Percentiles rank a stretch among this genome's conserved stretches.
Evolutionary conservation across 78 protist genomes (phyloP).

Genomic region (Dictyostelium firmibasis): DNA sequence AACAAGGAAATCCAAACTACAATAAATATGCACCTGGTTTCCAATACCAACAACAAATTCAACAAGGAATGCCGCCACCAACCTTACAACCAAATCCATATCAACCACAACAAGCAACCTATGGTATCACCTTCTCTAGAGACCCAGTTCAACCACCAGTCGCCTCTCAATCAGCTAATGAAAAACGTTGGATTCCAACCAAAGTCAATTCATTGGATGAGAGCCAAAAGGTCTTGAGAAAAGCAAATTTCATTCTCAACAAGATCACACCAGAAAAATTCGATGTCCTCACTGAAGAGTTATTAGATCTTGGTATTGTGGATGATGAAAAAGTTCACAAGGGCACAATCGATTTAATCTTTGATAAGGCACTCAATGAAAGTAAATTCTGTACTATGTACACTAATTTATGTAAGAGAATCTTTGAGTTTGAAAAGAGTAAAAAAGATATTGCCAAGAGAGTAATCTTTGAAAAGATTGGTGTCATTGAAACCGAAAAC

Average conservation of each 20-base stretch:
- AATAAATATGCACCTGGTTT: neutral
- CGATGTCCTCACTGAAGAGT: conserved; percentile 11
- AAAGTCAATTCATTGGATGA: conserved; percentile 9
- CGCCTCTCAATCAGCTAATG: conserved; percentile 9
- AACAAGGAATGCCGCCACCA: conserved; percentile 4
- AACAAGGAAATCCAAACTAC: neutral
- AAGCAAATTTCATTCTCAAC: conserved; percentile 53
- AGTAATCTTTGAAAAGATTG: neutral
- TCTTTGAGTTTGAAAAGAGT: conserved; percentile 16
- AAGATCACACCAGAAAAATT: conserved; percentile 67
- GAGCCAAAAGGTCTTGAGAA: conserved; percentile 14
- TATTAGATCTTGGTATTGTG: conserved; percentile 40
- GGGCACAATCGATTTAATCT: conserved; percentile 42
- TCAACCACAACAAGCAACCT: neutral
- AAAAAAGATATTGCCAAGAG: conserved; percentile 10
- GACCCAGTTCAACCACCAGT: conserved; percentile 19
- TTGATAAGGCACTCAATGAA: conserved; percentile 73
- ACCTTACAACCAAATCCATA: neutral
- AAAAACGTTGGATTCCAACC: conserved; percentile 67
- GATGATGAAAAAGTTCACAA: conserved; percentile 34
- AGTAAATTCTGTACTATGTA: conserved; percentile 67
- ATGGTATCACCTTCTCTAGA: neutral
- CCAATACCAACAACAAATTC: conserved; percentile 42
- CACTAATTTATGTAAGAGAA: conserved; percentile 51
- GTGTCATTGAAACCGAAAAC: neutral